phyloP scores from a whole-genome alignment of 192 early-diverging fungal genomes.

The Umbelopsis sp. region DNA sequence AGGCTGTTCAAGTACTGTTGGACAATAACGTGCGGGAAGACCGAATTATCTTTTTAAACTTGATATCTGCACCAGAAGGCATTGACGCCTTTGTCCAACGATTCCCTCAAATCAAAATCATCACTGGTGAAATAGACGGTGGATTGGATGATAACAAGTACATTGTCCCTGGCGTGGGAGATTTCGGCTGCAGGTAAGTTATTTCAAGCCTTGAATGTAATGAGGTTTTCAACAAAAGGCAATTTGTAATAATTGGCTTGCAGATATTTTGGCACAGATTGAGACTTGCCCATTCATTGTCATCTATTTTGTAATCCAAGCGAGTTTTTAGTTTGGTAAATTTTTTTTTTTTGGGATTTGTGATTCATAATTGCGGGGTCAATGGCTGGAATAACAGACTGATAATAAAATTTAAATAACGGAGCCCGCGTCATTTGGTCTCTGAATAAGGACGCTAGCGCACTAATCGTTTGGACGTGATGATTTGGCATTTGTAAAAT shows the following conservation, averaged over 20 bases:
- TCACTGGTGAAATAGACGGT: conserved; percentile 85
- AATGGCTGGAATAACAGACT: too few relatives aligned
- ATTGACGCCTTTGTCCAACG: conserved; percentile 67
- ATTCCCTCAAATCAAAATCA: conserved; percentile 83
- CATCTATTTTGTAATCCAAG: neutral
- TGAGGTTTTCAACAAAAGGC: neutral
- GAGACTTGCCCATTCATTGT: neutral
- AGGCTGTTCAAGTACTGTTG: conserved; percentile 87
- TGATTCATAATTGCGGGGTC: too few relatives aligned
- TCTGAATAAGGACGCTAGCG: too few relatives aligned
- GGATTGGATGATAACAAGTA: conserved; percentile 83
- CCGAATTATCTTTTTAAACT: conserved; percentile 88
- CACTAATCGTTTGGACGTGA: too few relatives aligned
- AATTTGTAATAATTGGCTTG: neutral
- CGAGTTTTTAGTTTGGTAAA: too few relatives aligned
- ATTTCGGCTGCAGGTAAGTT: conserved; percentile 88
- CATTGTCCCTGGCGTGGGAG: conserved; percentile 90
- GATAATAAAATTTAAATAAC: too few relatives aligned
- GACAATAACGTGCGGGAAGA: conserved; percentile 85
- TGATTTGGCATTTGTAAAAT: too few relatives aligned
- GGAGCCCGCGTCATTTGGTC: too few relatives aligned
- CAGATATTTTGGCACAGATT: conserved; percentile 68
- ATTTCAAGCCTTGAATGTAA: neutral
- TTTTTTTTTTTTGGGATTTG: too few relatives aligned
- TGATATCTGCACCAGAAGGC: conserved; percentile 87